Conservation (phyloP, 345 rosid genomes). For the Citrus trifoliata region DNA sequence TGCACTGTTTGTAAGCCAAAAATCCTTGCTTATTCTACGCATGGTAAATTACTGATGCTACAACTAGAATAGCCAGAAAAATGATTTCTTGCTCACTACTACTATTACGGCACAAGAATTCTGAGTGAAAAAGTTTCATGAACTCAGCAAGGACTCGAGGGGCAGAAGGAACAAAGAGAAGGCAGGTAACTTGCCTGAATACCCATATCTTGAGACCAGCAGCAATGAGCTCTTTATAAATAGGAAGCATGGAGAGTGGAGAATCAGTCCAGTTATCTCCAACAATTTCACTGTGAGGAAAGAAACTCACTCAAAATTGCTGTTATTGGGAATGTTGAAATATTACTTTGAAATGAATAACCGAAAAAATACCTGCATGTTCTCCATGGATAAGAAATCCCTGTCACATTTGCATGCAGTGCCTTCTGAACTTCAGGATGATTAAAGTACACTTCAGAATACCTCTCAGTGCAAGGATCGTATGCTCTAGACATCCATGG, state of each 20-base stretch:
- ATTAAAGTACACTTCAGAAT: constrained; percentile 75
- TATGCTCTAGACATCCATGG: constrained; percentile 98
- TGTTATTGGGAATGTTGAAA: neutral
- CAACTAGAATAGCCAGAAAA: neutral
- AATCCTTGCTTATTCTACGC: neutral
- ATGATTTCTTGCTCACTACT: neutral
- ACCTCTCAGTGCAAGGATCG: constrained; percentile 94
- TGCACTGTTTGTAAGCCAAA: neutral
- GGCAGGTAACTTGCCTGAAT: constrained; percentile 47
- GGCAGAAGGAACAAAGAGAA: neutral
- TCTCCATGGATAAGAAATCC: constrained; percentile 71
- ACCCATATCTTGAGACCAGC: constrained; percentile 88
- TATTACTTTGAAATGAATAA: neutral
- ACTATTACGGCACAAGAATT: neutral
- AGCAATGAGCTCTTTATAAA: constrained; percentile 79
- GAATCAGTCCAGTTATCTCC: constrained; percentile 79
- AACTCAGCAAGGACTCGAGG: neutral
- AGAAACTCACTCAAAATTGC: neutral
- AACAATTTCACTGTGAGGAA: constrained; percentile 51
- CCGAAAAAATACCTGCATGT: constrained; percentile 63
- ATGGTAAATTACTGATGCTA: neutral
- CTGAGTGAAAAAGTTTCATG: neutral
- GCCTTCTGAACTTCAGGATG: constrained; percentile 88
- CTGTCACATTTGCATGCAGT: constrained; percentile 83
- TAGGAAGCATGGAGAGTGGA: constrained; percentile 92